Base-by-base conservation (phyloP, 768 basidiomycete genomes). In the Tylopilus balloui region DNA sequence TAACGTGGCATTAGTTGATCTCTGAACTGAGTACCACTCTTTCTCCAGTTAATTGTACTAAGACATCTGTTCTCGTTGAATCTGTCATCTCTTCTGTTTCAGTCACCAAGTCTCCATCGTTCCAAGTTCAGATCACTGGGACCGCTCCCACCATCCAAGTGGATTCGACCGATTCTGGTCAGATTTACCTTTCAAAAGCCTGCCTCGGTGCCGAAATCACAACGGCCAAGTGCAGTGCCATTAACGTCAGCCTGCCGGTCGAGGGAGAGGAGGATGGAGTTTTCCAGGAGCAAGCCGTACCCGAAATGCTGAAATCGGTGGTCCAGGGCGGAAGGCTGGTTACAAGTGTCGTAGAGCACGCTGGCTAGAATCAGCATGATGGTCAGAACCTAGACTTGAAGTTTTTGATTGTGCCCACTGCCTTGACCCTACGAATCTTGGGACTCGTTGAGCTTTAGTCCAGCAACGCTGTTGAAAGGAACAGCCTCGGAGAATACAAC, bases 111-210 rank as follows among this genome's bases (percentile, higher is more conserved):
- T 96, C 92, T 0, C 92, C 93, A 1, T 96, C 92, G 2, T 98
- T 99, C 73, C 80, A 83, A 14, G 71, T 98, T 35, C 95, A 99
- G 69, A 84, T 99, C 57, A 89, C 86, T 3, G 95, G 95, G 23
- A 72, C 76, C 1, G 88, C 88, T 27, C 95, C 96, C 2, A 98
- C 92, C 56, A 81, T 99, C 51, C 90, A 94, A 61, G 71, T 99
- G 17, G 96, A 99, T 69, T 85, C 87, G 14, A 95, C 92, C 13
- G 96, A 98, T 69, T 90, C 88, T 7, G 96, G 96, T 6, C 90
- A 92, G 65, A 83, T 99, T 56, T 99, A 89, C 71, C 78, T 99
- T 32, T 93, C 91, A 20, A 87, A 84, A 62, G 82, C 79, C 12
- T 86, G 86, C 56, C 74, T 97, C 43, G 78, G 67, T 47, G 78